Conservation (phyloP, 1,139 yeast genomes). For the Zygosaccharomyces pseudobailii region DNA sequence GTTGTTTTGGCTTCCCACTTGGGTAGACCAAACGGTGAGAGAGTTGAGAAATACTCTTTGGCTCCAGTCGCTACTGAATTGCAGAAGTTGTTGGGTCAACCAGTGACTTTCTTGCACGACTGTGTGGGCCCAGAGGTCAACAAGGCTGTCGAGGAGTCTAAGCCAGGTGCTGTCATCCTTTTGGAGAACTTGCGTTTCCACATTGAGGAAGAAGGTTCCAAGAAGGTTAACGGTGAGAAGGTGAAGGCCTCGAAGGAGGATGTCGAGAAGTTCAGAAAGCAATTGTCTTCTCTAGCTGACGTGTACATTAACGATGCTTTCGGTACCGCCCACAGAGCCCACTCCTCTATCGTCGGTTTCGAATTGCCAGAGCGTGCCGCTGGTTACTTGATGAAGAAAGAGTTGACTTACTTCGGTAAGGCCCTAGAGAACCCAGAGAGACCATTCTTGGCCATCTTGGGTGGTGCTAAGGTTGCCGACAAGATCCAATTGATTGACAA, state of each 20-base stretch:
- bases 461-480: slow-evolving; percentile 98
- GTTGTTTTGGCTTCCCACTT: slow-evolving; percentile 90
- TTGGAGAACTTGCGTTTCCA: slow-evolving; percentile 97
- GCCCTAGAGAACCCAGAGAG: slow-evolving; percentile 95
- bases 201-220: slow-evolving; percentile 92
- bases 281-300: slow-evolving; percentile 85
- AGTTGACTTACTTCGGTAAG: slow-evolving; percentile 91
- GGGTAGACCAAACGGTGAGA: slow-evolving; percentile 97
- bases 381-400: slow-evolving; percentile 96
- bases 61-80: slow-evolving; percentile 90
- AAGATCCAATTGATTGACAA: slow-evolving; percentile 96
- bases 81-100: slow-evolving; percentile 61
- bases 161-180: slow-evolving; percentile 61
- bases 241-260: slow-evolving; percentile 80
- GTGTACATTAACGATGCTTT: slow-evolving; percentile 96
- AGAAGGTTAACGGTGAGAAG: slow-evolving; percentile 83
- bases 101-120: slow-evolving; percentile 75
- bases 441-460: slow-evolving; percentile 95
- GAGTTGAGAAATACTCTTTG: slow-evolving; percentile 74
- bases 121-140: slow-evolving; percentile 88
- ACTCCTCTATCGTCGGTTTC: slow-evolving; percentile 96
- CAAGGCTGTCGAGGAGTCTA: slow-evolving; percentile 62
- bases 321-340: slow-evolving; percentile 99
- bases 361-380: slow-evolving; percentile 92
- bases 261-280: slow-evolving; percentile 79